These are phyloP conservation scores for Sporormia fimetaria DNA, from an alignment of 495 filamentous ascomycete genomes.

Conservation along the genomic window DNA sequence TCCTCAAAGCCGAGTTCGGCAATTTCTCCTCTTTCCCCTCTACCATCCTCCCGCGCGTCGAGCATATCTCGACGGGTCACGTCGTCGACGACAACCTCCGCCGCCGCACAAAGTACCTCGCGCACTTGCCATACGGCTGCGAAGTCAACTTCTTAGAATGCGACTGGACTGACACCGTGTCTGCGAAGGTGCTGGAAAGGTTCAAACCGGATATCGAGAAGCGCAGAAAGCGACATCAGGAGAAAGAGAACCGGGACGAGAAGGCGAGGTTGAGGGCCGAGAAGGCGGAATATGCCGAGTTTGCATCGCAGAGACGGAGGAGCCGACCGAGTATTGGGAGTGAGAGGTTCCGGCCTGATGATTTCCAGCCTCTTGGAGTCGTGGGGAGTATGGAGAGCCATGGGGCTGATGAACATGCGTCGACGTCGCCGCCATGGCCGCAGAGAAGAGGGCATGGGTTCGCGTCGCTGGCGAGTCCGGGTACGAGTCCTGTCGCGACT, in stretches of 20 bases:
- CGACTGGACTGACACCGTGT: conserved; percentile 88
- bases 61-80: conserved; percentile 83
- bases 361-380: conserved; percentile 55
- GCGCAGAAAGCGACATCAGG: conserved; percentile 64
- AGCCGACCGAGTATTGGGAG: conserved; percentile 27
- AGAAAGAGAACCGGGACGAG: conserved; percentile 84
- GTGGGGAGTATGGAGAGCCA: conserved; percentile 33
- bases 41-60: conserved; percentile 80
- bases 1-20: conserved; percentile 81
- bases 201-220: conserved; percentile 71
- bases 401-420: conserved; percentile 34
- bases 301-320: conserved; percentile 28
- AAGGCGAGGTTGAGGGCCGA: conserved; percentile 82
- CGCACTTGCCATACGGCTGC: conserved; percentile 84
- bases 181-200: conserved; percentile 56
- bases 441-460: conserved; percentile 39
- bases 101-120: conserved; percentile 78
- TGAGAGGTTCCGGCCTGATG: conserved; percentile 29
- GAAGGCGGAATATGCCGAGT: conserved; percentile 53
- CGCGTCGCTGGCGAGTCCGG: conserved; percentile 56
- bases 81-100: conserved; percentile 82
- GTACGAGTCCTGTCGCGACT: conserved; percentile 59
- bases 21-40: conserved; percentile 75
- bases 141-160: conserved; percentile 92
- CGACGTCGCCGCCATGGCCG: conserved; percentile 49